Base-by-base conservation (phyloP, 192 early-diverging fungal genomes). In the Coemansia sp. region DNA sequence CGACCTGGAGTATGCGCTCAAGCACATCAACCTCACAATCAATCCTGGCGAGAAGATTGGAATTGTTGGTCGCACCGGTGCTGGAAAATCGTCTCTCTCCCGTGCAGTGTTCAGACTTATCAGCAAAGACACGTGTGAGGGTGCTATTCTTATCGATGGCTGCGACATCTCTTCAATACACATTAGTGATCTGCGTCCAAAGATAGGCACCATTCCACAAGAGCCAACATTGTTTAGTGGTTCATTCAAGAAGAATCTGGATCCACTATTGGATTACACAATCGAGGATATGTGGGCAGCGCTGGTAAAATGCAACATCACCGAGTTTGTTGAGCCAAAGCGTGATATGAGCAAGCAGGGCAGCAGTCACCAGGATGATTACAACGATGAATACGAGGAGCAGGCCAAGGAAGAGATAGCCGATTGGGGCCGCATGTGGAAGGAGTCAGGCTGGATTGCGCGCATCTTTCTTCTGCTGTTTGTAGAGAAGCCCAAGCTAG, bases 171-270 rank as follows among this genome's bases (percentile, higher is more conserved):
- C 71, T 1, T 73, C 76, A 3, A 67, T 92, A 12, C 90, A 89
- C 3, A 21, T 76, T 62, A 9, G 48, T 56, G n/a, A 67, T 89
- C 23, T 79, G 81, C 45, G 71, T 89, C n/a, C 72, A 59, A 23
- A 90, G 90, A 63, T 85, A 91, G 45, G 82, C 86, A 65, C 86
- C 81, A 48, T 82, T 76, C 91, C 92, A 40, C 91, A 92, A 70
- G 91, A 92, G 61, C 86, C 91, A 16, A 84, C 89, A 9, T 56
- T 92, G 56, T 86, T 93, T 43, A 76, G 76, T 16, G 87, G 87
- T 13, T 86, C 90, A 10, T 71, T 95, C 37, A 82, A 94, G 6
- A 81, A 79, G 40, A 95, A 95, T 72, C 71, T 95, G 62, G 94
- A 97, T 62, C 93, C 92, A 0, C 87, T 92, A 52, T 75, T 77